Base-by-base conservation (phyloP, 768 basidiomycete species). In the Pleurotus cornucopiae region DNA sequence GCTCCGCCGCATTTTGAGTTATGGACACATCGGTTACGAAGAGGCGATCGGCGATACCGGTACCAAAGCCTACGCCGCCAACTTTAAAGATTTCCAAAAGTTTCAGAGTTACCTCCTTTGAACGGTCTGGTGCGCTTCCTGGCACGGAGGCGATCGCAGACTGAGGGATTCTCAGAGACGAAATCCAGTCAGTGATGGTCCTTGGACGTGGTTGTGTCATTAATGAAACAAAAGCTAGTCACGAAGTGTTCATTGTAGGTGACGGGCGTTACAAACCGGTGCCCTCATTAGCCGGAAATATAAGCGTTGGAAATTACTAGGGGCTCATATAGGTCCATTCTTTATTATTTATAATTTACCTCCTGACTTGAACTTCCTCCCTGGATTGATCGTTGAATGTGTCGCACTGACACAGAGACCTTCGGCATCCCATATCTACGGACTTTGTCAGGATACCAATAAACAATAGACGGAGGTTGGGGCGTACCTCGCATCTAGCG, bases 401-500 rank as follows among this genome's bases (percentile, higher is more conserved):
- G 39, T 53, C 12, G 37, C 51, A 5, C 37, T 53, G 51, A 53
- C 41, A 25, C 51, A 53, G 20, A 53, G 21, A 11, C 23, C 41
- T 20, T 25, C 39, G 14, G 34, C 38, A 53, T 53, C 51, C 51
- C 51, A 41, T 18, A 53, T 53, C 51, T 53, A 25, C 23, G 40
- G 23, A 38, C n/a, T 9, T 4, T 6, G 18, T 14, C 13, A 14
- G 6, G 25, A 23, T 34, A 20, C 6, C 13, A 25, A 6, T 6
- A 14, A 14, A 7, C 5, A 47, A 14, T 5, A 23, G 13, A 7
- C 5, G 18, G 7, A 16, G 39, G 7, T 6, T 51, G 25, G 12
- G 3, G 62, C 73, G 30, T 41, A 78, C 79, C 68, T 81, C 80
- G 52, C 74, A 76, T 56, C 76, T 66, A 12, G 75, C 69, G 18